Percentiles rank a stretch among this genome's conserved stretches.
These are phyloP conservation scores for Ceratobasidium sp. DNA, from an alignment of 1,284 basidiomycete species.

Conservation along the genomic window DNA sequence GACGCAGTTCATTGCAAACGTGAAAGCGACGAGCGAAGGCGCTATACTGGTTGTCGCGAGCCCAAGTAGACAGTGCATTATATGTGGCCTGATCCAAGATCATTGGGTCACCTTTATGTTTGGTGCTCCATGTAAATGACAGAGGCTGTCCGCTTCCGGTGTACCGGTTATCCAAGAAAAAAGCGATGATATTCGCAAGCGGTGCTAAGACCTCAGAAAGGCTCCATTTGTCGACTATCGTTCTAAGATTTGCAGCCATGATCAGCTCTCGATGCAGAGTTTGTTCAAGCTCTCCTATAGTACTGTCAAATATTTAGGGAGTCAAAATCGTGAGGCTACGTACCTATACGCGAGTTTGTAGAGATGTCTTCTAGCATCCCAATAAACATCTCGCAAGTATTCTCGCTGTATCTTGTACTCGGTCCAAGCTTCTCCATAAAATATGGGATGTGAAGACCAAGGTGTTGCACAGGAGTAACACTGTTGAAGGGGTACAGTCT, in stretches of 20 bases:
- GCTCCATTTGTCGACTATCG: not conserved
- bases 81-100: not conserved
- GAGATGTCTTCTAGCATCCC: slow-evolving; percentile 35
- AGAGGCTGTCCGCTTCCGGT: not conserved
- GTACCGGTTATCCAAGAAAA: not conserved
- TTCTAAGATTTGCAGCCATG: not conserved
- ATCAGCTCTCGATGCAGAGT: slow-evolving; percentile 22
- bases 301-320: not conserved
- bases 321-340: not conserved
- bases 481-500: slow-evolving; percentile 25
- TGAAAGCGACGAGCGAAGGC: not conserved
- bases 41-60: not conserved
- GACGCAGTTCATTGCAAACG: not conserved
- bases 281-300: slow-evolving; percentile 20
- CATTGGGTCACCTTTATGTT: too few relatives aligned
- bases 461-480: slow-evolving; percentile 29
- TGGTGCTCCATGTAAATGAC: not conserved
- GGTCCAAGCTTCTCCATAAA: slow-evolving; percentile 37
- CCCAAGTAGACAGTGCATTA: not conserved
- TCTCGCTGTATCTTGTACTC: slow-evolving; percentile 5
- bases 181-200: not conserved
- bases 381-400: slow-evolving; percentile 44
- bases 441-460: slow-evolving; percentile 30
- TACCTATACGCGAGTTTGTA: slow-evolving; percentile 36
- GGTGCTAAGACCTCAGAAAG: not conserved